Percentiles rank a stretch among this genome's conserved stretches.
Conservation (phyloP, 2,329 filamentous ascomycete species). For the Scorias spongiosa region DNA sequence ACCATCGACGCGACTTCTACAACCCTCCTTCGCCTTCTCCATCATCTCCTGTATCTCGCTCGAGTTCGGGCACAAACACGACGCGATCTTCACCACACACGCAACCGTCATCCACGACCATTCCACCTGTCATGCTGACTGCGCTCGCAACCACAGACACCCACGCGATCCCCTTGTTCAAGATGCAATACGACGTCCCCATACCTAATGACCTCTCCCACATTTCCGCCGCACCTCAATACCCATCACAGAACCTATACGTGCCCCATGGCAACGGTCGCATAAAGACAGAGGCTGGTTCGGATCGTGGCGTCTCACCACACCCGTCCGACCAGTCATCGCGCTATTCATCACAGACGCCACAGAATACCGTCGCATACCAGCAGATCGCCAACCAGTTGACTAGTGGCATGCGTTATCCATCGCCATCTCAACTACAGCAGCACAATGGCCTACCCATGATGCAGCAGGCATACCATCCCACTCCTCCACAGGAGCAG, state of each 20-base stretch:
- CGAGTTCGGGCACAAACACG: too few species aligned
- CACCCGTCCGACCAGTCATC: slow-evolving; percentile 41
- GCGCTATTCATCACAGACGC: slow-evolving; percentile 41
- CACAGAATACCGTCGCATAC: slow-evolving; percentile 32
- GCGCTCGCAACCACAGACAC: too few species aligned
- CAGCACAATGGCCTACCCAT: slow-evolving; percentile 35
- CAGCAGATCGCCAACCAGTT: slow-evolving; percentile 34
- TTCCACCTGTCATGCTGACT: too few species aligned
- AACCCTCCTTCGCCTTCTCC: too few species aligned
- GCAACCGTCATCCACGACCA: too few species aligned
- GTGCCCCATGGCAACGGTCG: slow-evolving; percentile 33
- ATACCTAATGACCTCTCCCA: slow-evolving; percentile 17
- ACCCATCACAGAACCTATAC: slow-evolving; percentile 27
- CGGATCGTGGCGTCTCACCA: slow-evolving; percentile 42
- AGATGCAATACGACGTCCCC: slow-evolving; percentile 25
- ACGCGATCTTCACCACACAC: too few species aligned
- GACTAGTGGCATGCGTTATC: slow-evolving; percentile 38
- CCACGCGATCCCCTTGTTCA: slow-evolving; percentile 15
- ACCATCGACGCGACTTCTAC: too few species aligned
- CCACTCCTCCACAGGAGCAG: slow-evolving; percentile 31
- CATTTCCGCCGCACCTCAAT: slow-evolving; percentile 17
- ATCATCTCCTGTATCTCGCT: too few species aligned
- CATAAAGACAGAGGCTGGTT: slow-evolving; percentile 43
- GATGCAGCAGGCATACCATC: slow-evolving; percentile 39
- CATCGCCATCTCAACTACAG: slow-evolving; percentile 34